phyloP scores from a whole-genome alignment of 2,329 filamentous ascomycete genomes.

The Fusarium secorum region DNA sequence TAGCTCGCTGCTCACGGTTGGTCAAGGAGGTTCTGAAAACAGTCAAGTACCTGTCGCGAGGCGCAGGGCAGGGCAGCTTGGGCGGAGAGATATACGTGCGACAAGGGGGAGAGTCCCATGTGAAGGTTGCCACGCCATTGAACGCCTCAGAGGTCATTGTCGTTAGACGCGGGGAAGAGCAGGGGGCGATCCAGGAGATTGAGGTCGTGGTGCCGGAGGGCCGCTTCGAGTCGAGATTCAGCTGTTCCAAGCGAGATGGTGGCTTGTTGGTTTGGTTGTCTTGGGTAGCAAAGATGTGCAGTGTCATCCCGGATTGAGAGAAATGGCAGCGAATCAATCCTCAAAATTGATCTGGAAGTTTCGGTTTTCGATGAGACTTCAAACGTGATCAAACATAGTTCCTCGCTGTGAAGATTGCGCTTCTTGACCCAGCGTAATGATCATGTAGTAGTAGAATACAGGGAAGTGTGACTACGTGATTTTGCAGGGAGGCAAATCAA shows the following conservation, averaged over 20 bases:
- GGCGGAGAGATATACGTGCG: constrained; percentile 6
- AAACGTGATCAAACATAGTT: not conserved
- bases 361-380: not conserved
- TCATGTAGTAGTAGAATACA: not conserved
- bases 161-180: not conserved
- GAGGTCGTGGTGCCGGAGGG: not conserved
- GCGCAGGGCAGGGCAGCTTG: not conserved
- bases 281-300: not conserved
- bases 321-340: not conserved
- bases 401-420: not conserved
- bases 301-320: not conserved
- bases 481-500: constrained; percentile 7
- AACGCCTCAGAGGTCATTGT: constrained; percentile 31
- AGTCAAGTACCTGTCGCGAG: not conserved
- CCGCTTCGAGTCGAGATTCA: constrained; percentile 8
- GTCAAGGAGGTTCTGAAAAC: constrained; percentile 27
- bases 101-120: not conserved
- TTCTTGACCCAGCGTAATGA: not conserved
- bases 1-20: constrained; percentile 13
- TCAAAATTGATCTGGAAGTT: not conserved
- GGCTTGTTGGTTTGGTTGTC: not conserved
- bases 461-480: not conserved
- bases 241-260: not conserved
- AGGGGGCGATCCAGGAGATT: not conserved
- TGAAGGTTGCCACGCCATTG: constrained; percentile 17